These are phyloP conservation scores for Aspergillus affinis DNA, from an alignment of 495 filamentous ascomycete genomes.

Conservation along the genomic window DNA sequence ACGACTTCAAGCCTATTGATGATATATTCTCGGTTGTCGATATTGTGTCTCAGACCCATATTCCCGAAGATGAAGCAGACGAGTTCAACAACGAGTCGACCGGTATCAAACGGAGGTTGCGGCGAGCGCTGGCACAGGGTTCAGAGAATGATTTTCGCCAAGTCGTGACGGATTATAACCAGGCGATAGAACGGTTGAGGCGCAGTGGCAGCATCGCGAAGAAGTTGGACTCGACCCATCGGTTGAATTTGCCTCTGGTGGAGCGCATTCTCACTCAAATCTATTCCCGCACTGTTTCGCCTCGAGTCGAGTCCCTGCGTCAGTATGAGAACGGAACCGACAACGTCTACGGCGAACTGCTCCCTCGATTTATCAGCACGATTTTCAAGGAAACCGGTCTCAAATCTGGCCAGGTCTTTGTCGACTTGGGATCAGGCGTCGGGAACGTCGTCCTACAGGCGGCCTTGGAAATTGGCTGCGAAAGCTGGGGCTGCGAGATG, in stretches of 20 bases:
- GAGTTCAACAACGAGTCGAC: conserved; percentile 69
- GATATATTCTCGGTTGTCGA: conserved; percentile 83
- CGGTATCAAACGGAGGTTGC: conserved; percentile 71
- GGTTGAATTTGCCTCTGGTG: conserved; percentile 66
- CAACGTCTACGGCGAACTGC: conserved; percentile 91
- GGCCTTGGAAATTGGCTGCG: conserved; percentile 87
- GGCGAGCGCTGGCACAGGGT: conserved; percentile 60
- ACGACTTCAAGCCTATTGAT: conserved; percentile 78
- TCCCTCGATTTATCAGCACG: conserved; percentile 76
- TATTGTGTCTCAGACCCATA: conserved; percentile 69
- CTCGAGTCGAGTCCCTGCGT: conserved; percentile 74
- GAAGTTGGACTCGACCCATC: conserved; percentile 63
- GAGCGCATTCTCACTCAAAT: conserved; percentile 83
- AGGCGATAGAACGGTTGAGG: conserved; percentile 56
- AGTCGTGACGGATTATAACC: conserved; percentile 75
- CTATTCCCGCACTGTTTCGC: conserved; percentile 89
- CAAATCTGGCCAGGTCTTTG: conserved; percentile 78
- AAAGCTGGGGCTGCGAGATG: conserved; percentile 96
- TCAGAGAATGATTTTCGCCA: conserved; percentile 67
- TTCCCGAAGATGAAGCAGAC: conserved; percentile 62
- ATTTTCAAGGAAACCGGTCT: conserved; percentile 78
- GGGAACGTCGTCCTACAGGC: conserved; percentile 95
- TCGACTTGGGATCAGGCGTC: conserved; percentile 92
- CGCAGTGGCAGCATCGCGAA: conserved; percentile 65
- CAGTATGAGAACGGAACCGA: conserved; percentile 85